These are phyloP conservation scores for Hyaloscypha bicolor DNA, from an alignment of 495 filamentous ascomycete species.

Conservation along the genomic window DNA sequence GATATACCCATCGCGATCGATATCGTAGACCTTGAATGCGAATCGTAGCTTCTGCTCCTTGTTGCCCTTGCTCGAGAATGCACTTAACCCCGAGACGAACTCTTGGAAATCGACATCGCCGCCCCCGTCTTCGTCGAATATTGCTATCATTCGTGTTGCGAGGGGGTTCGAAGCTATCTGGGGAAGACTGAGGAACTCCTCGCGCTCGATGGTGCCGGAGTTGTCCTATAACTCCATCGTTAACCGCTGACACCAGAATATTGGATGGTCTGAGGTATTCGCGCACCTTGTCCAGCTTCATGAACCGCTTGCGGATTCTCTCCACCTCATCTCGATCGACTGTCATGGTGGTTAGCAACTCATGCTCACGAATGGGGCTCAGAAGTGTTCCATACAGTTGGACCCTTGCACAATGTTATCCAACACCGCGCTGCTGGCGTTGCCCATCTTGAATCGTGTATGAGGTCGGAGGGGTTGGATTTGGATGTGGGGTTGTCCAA, in stretches of 20 bases:
- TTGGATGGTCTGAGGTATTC: slow-evolving; percentile 8
- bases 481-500: slow-evolving; percentile 12
- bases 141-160: slow-evolving; percentile 97
- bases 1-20: slow-evolving; percentile 98
- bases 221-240: slow-evolving; percentile 68
- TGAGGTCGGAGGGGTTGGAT: slow-evolving; percentile 7
- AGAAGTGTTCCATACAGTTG: slow-evolving; percentile 72
- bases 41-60: slow-evolving; percentile 98
- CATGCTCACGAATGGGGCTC: slow-evolving; percentile 10
- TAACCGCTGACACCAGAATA: neutral
- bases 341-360: slow-evolving; percentile 38
- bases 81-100: slow-evolving; percentile 93
- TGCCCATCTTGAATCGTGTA: slow-evolving; percentile 67
- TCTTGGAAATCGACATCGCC: slow-evolving; percentile 99
- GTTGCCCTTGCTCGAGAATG: slow-evolving; percentile 97
- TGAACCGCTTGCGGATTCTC: slow-evolving; percentile 91
- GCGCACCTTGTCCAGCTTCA: slow-evolving; percentile 96
- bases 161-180: slow-evolving; percentile 98
- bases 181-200: slow-evolving; percentile 95
- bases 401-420: slow-evolving; percentile 95
- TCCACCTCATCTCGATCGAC: slow-evolving; percentile 98
- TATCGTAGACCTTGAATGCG: slow-evolving; percentile 99
- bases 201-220: slow-evolving; percentile 96
- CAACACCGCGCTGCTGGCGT: slow-evolving; percentile 79
- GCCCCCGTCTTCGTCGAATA: slow-evolving; percentile 98